phyloP scores from a whole-genome alignment of 768 basidiomycete genomes.

The Mycena vulgaris region DNA sequence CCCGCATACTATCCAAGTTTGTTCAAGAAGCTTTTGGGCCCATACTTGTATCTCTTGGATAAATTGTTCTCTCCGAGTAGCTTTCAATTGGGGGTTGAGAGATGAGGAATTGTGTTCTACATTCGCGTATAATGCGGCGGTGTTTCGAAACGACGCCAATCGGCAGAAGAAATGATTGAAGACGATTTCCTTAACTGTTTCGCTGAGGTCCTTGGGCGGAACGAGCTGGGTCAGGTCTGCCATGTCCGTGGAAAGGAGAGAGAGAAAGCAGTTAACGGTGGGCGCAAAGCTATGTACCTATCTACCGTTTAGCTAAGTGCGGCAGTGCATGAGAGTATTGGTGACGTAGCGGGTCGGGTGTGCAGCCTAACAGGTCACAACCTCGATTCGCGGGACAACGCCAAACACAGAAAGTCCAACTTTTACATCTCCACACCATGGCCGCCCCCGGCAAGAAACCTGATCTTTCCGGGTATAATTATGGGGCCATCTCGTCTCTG shows the following conservation, averaged over 20 bases:
- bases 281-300: not conserved
- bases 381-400: not conserved
- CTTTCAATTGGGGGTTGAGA: constrained; percentile 25
- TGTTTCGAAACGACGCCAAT: constrained; percentile 64
- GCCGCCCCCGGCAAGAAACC: constrained; percentile 35
- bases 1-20: constrained; percentile 62
- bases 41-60: constrained; percentile 57
- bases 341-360: too few relatives aligned
- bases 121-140: constrained; percentile 54
- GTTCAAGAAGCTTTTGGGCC: constrained; percentile 59
- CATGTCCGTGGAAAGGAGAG: not conserved
- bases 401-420: constrained; percentile 14
- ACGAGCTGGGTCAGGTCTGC: constrained; percentile 36
- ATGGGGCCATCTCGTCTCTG: constrained; percentile 94
- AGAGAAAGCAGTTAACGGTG: not conserved
- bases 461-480: constrained; percentile 76
- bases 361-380: not conserved
- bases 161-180: constrained; percentile 61
- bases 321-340: too few relatives aligned
- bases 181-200: constrained; percentile 51
- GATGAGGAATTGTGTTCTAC: constrained; percentile 51
- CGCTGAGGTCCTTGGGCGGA: constrained; percentile 58
- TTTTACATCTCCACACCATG: constrained; percentile 26
- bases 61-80: constrained; percentile 47
- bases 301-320: too few relatives aligned